phyloP scores from a whole-genome alignment of 2,329 filamentous ascomycete species.

The Ophiocordyceps camponoti-saundersi region DNA sequence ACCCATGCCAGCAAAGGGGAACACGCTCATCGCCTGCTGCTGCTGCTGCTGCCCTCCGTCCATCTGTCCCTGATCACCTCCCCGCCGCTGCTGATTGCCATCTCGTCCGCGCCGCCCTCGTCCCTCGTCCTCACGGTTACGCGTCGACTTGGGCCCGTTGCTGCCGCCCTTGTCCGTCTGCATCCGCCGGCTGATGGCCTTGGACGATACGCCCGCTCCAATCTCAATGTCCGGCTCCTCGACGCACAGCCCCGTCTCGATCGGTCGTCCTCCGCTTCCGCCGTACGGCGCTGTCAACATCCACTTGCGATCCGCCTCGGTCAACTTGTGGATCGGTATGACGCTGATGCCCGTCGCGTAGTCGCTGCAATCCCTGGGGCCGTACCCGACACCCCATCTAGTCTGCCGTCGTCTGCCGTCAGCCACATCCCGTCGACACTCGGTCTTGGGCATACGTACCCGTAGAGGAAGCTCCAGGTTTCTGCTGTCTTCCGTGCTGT shows the following conservation, averaged over 20 bases:
- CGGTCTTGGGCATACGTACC: constrained; percentile 26
- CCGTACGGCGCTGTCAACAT: constrained; percentile 87
- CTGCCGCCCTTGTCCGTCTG: constrained; percentile 50
- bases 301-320: constrained; percentile 95
- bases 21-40: constrained; percentile 7
- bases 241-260: constrained; percentile 72
- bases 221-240: constrained; percentile 99
- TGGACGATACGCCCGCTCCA: constrained; percentile 89
- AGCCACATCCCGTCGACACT: constrained; percentile 2
- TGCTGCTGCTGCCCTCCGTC: neutral
- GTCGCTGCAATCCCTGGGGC: constrained; percentile 91
- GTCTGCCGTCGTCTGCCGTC: constrained; percentile 36
- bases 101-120: constrained; percentile 14
- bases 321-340: constrained; percentile 83
- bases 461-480: constrained; percentile 56
- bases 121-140: constrained; percentile 21
- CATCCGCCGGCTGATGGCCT: constrained; percentile 58
- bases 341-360: constrained; percentile 83
- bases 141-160: constrained; percentile 47
- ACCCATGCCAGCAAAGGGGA: constrained; percentile 20
- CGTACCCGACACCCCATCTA: constrained; percentile 94
- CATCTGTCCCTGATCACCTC: constrained; percentile 5
- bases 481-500: constrained; percentile 69
- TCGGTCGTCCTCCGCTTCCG: constrained; percentile 68
- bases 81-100: constrained; percentile 1